Evolutionary conservation across 441 rosid species (phyloP).

Genomic region (Daphne laureola): DNA sequence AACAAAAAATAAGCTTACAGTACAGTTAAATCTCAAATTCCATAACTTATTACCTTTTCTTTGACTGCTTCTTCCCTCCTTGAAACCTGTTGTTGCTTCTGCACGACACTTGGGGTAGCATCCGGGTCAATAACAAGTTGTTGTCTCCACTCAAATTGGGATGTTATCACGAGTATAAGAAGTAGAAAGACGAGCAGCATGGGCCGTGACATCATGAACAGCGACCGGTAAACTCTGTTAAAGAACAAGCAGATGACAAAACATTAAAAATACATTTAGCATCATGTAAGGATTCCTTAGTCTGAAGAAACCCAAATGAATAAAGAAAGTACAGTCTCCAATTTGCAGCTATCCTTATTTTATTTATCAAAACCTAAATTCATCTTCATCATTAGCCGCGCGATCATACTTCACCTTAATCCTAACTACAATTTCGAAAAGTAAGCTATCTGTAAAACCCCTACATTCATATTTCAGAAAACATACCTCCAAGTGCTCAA

Average conservation of each 20-base stretch:
- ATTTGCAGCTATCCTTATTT: no score
- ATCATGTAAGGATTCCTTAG: neutral
- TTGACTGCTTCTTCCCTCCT: conserved; percentile 62
- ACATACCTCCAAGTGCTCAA: no score
- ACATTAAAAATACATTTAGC: conserved; percentile 1
- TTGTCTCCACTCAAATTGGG: conserved; percentile 89
- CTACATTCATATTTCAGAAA: no score
- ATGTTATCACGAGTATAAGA: conserved; percentile 60
- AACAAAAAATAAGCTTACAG: no score
- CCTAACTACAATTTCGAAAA: no score
- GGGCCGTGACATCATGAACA: conserved; percentile 57
- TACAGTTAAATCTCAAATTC: neutral
- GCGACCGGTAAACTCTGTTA: conserved; percentile 33
- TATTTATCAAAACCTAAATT: no score
- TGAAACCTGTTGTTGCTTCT: conserved; percentile 44
- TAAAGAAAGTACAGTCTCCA: no score
- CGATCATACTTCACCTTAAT: no score
- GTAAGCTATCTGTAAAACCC: no score
- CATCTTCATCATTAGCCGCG: no score
- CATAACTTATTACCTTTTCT: conserved; percentile 47
- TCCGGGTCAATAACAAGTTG: conserved; percentile 57
- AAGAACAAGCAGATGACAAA: conserved; percentile 5
- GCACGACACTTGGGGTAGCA: conserved; percentile 27
- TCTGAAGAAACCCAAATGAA: no score
- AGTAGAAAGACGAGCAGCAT: conserved; percentile 64